These are phyloP conservation scores for Penicillium psychrosexuale DNA, from an alignment of 2,329 filamentous ascomycete genomes.

Conservation along the genomic window DNA sequence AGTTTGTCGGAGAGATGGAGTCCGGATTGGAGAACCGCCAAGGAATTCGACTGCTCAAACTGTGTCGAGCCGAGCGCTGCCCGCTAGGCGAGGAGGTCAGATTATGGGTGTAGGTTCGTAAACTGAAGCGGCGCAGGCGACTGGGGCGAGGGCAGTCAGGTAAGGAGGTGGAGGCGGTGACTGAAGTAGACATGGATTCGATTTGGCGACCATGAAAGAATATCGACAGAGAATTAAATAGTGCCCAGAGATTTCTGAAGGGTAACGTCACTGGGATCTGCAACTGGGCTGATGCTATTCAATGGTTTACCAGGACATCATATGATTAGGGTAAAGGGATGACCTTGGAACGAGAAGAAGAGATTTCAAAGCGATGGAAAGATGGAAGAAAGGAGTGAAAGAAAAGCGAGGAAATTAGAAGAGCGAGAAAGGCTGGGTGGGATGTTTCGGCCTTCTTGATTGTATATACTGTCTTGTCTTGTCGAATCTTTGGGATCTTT, in stretches of 20 bases:
- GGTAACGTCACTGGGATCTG: slow-evolving; percentile 12
- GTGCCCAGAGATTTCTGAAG: not conserved
- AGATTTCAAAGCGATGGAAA: not conserved
- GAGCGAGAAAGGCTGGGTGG: not conserved
- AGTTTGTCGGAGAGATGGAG: slow-evolving; percentile 25
- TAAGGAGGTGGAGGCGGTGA: slow-evolving; percentile 37
- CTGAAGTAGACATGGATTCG: slow-evolving; percentile 32
- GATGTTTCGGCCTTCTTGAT: not conserved
- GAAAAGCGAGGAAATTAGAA: not conserved
- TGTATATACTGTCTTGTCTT: not conserved
- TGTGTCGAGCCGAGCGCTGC: slow-evolving; percentile 33
- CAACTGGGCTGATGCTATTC: slow-evolving; percentile 14
- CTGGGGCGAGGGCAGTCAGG: slow-evolving; percentile 34
- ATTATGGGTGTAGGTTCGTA: slow-evolving; percentile 39
- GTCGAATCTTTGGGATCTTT: not conserved
- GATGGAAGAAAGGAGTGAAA: not conserved
- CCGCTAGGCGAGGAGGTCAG: slow-evolving; percentile 17
- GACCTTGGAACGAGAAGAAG: not conserved
- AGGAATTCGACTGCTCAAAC: slow-evolving; percentile 37
- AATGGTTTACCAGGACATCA: slow-evolving; percentile 9
- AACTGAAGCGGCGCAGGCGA: slow-evolving; percentile 40
- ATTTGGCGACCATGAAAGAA: not conserved
- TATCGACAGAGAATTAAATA: not conserved
- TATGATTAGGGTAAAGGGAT: slow-evolving; percentile 3
- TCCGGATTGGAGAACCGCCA: slow-evolving; percentile 33